Evolutionary conservation across 208 protist species (phyloP).

Genomic region (Acanthamoeba culbertsoni): DNA sequence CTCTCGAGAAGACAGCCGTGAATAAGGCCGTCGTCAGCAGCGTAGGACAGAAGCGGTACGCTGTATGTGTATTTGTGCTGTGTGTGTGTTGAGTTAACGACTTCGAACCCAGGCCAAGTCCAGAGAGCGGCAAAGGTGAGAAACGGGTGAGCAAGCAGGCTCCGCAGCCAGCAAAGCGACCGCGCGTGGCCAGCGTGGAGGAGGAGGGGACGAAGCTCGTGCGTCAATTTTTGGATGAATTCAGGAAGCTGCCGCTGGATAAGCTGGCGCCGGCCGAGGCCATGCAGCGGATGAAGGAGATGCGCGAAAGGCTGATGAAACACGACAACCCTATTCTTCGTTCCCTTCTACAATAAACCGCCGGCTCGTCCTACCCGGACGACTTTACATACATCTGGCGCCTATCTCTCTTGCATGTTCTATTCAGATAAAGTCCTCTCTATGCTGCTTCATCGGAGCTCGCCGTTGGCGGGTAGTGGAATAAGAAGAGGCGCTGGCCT

Average conservation of each 20-base stretch:
- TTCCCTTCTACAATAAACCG: neutral
- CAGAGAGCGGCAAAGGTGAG: neutral
- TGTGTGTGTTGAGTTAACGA: neutral
- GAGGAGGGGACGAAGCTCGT: neutral
- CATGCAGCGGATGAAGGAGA: neutral
- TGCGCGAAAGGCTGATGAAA: neutral
- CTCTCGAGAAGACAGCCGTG: neutral
- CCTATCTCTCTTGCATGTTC: no score
- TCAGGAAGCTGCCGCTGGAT: conserved; percentile 7
- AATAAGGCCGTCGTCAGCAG: neutral
- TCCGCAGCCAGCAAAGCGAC: neutral
- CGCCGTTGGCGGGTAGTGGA: neutral
- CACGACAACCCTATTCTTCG: conserved; percentile 1
- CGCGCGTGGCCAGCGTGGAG: neutral
- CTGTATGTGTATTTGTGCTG: neutral
- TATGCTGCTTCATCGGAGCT: no score
- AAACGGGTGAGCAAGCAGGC: neutral
- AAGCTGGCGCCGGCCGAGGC: neutral
- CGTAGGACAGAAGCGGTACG: neutral
- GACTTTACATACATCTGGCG: no score
- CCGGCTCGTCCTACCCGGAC: no score
- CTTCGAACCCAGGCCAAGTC: neutral
- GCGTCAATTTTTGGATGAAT: neutral
- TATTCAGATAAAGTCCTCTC: no score
- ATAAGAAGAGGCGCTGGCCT: neutral